Evolutionary conservation across 139 green algal species (phyloP), one percentile per base, ranked within the genome.

Genomic region (Closterium sp.): DNA sequence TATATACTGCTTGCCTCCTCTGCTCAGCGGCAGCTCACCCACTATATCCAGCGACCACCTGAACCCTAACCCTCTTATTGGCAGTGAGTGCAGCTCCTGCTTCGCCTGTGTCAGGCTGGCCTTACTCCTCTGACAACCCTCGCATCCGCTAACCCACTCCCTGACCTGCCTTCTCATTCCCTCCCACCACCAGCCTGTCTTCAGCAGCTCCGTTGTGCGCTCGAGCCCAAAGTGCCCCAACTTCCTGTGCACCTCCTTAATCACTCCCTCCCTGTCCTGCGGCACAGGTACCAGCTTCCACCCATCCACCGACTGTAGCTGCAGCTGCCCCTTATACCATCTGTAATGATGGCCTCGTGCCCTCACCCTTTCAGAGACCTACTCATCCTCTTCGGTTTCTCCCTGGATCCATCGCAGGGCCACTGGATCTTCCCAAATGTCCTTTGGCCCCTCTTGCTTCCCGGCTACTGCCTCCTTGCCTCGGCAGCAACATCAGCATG

Each of bases 1-100:
- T 1, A 93, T 70, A 38, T 95, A 95, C 9, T 21, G 87, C 89
- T 95, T 79, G 42, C 90, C 87, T n/a, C 70, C 31, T 13, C 10
- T 27, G 9, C 88, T 90, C 19, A 31, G 21, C 0, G 70, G 27
- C 0, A 96, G 89, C 27, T 86, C 86, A 0, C 91, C 92, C 1
- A 50, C 90, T 19, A 94, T 22, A 27, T 95, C 93, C 4, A 95
- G n/a, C 4, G 84, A 38, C 17, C 32, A 89, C 29, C 90, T 21
- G 31, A 84, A 89, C n/a, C 73, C 89, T 1, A 89, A 9, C 32
- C 73, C 90, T 10, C 28, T 22, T 11, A 92, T 88, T 31, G 50
- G n/a, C 70, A n/a, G 70, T 10, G 29, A 92, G 2, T 62, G 42
- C 42, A 62, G 42, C 42, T 62, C 42, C 7, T 5, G 5, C 7